A percentile compares a stretch with the other conserved stretches of the same genome.
These are phyloP conservation scores for Dendrobium catenatum DNA, from an alignment of 106 monocot genomes.

Conservation along the genomic window DNA sequence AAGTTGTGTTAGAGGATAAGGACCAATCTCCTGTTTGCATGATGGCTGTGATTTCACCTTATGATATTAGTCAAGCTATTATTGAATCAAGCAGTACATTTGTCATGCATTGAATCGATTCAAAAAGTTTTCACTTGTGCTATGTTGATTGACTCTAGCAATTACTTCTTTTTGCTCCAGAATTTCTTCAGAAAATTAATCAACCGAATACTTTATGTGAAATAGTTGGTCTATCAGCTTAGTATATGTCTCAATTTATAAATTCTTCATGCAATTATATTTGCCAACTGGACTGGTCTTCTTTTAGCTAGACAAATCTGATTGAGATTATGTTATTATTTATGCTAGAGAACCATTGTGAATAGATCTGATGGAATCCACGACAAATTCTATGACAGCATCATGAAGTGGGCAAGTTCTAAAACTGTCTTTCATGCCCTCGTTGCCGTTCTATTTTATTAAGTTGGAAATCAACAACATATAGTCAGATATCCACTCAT, in stretches of 20 bases:
- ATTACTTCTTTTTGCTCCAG: background rate
- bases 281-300: too few relatives aligned
- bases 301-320: background rate
- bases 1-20: too few relatives aligned
- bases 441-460: slow-evolving; percentile 65
- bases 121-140: background rate
- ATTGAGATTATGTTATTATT: background rate
- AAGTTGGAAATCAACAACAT: background rate
- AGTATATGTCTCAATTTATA: background rate
- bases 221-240: background rate
- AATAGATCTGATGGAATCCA: slow-evolving; percentile 8
- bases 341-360: slow-evolving; percentile 41
- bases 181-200: too few relatives aligned
- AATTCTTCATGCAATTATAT: background rate
- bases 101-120: background rate
- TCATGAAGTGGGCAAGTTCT: slow-evolving; percentile 25
- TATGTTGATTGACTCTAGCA: background rate
- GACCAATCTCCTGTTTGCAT: background rate
- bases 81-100: background rate
- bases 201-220: too few relatives aligned
- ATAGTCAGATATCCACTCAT: background rate
- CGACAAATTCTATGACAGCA: slow-evolving; percentile 14
- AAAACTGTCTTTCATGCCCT: slow-evolving; percentile 54
- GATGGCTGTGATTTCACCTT: background rate
- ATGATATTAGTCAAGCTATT: background rate